phyloP scores from a whole-genome alignment of 2,329 filamentous ascomycete genomes.

The Sporothrix pseudoabietina region DNA sequence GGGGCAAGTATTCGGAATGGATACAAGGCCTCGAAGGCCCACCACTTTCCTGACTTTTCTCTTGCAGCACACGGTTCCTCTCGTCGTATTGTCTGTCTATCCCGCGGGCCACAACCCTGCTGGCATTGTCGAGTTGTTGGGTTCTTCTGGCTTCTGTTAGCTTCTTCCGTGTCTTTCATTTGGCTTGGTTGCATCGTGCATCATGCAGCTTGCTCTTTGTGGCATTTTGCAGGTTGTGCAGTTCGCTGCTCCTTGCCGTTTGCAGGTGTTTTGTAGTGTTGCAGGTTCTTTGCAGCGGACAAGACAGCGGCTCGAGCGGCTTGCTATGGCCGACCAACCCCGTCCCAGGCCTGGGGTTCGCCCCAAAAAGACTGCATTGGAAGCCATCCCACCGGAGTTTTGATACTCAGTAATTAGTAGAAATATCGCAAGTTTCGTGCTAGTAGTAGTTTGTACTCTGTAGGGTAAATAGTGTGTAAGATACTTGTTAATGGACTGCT shows the following conservation, averaged over 20 bases:
- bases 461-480: too few species aligned
- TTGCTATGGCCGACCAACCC: not conserved
- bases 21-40: not conserved
- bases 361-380: too few species aligned
- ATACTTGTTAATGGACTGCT: too few species aligned
- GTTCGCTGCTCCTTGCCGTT: constrained; percentile 3
- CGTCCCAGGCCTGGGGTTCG: too few species aligned
- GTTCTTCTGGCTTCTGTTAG: not conserved
- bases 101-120: not conserved
- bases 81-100: not conserved
- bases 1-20: too few species aligned
- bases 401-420: too few species aligned
- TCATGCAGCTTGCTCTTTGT: constrained; percentile 7
- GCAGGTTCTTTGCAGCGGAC: not conserved
- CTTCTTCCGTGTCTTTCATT: not conserved
- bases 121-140: not conserved
- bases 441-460: too few species aligned
- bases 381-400: too few species aligned
- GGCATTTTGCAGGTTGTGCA: not conserved
- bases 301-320: not conserved
- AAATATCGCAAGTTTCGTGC: too few species aligned
- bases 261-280: not conserved
- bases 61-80: not conserved
- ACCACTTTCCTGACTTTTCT: not conserved
- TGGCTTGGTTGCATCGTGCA: not conserved